These are phyloP conservation scores for Solanum hybrid DNA, from an alignment of 305 asterid genomes.

Conservation along the genomic window DNA sequence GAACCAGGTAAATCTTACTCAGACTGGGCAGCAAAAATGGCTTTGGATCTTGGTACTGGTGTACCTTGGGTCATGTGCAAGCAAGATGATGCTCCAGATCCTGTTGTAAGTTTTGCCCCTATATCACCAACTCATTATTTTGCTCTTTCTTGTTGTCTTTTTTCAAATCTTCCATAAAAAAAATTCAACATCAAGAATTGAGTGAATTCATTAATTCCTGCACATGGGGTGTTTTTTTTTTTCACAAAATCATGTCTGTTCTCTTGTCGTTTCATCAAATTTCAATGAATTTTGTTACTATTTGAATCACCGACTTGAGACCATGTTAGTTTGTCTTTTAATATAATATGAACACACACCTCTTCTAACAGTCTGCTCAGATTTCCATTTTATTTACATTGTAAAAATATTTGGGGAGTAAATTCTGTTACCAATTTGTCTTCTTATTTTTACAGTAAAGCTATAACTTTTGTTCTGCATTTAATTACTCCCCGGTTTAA, in stretches of 20 bases:
- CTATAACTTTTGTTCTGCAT: background rate
- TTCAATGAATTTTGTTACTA: background rate
- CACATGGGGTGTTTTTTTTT: background rate
- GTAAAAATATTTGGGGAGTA: background rate
- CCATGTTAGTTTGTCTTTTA: background rate
- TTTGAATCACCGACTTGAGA: background rate
- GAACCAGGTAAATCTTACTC: slow-evolving; percentile 71
- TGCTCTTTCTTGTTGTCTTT: background rate
- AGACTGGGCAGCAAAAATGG: slow-evolving; percentile 98
- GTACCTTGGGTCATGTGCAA: slow-evolving; percentile 99
- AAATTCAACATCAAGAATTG: background rate
- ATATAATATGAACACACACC: background rate
- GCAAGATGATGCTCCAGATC: slow-evolving; percentile 99
- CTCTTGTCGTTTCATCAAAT: background rate
- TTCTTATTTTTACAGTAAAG: background rate
- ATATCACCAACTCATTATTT: background rate
- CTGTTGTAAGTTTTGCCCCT: slow-evolving; percentile 50
- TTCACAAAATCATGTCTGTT: background rate
- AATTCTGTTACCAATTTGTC: background rate
- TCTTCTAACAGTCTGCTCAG: background rate
- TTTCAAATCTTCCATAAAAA: background rate
- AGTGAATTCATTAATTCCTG: background rate
- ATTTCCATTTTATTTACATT: background rate
- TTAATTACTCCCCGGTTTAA: background rate
- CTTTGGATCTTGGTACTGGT: slow-evolving; percentile 80